Conservation (phyloP, 331 rosid genomes). For the Acacia concinna region DNA sequence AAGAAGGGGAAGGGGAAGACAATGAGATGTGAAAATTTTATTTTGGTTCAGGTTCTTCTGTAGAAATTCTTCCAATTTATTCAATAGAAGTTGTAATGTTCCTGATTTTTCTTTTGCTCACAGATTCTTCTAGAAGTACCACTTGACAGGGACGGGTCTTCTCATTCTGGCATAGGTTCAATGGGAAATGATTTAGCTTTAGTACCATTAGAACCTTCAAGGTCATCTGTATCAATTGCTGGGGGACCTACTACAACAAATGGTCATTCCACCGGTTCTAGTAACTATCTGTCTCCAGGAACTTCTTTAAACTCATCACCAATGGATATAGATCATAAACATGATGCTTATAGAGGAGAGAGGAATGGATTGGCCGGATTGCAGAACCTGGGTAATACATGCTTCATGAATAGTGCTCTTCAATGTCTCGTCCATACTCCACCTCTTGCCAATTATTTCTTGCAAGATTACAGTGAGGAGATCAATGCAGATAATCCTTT, state of each 20-base stretch:
- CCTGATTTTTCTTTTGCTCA: conserved; percentile 38
- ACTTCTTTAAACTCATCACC: conserved; percentile 55
- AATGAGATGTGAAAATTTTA: conserved; percentile 14
- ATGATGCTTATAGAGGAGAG: conserved; percentile 57
- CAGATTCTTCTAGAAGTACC: conserved; percentile 86
- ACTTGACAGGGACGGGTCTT: conserved; percentile 37
- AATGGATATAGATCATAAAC: conserved; percentile 62
- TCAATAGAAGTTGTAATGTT: conserved; percentile 30
- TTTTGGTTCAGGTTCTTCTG: conserved; percentile 26
- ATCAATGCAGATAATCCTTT: conserved; percentile 91
- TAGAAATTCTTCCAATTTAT: not conserved
- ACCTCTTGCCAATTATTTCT: conserved; percentile 78
- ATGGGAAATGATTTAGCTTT: conserved; percentile 88
- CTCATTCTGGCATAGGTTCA: conserved; percentile 60
- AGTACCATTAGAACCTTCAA: conserved; percentile 85
- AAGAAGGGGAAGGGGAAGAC: not conserved
- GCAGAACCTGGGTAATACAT: conserved; percentile 98
- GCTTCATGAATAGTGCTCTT: conserved; percentile 95
- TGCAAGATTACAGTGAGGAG: conserved; percentile 87
- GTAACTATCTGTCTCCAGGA: conserved; percentile 53
- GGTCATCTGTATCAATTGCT: conserved; percentile 84
- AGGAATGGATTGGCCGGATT: conserved; percentile 92
- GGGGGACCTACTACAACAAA: conserved; percentile 89
- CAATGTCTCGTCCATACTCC: conserved; percentile 98
- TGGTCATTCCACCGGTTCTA: conserved; percentile 75